Percentiles rank a stretch among this genome's conserved stretches.
Evolutionary conservation across 108 stramenopile genomes (phyloP).

Genomic region (Asterionellopsis glacialis): DNA sequence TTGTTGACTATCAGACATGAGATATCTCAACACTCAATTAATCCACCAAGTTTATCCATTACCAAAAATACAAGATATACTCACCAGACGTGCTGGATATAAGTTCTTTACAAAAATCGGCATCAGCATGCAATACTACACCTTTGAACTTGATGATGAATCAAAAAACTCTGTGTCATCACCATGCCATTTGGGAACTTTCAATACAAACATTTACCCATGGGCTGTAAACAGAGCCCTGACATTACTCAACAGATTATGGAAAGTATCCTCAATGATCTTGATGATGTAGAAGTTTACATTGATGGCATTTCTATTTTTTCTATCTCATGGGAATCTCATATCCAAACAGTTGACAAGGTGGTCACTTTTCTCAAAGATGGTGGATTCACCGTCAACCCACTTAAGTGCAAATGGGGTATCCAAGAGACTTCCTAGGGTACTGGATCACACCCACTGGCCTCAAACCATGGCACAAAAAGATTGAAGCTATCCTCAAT

Average conservation of each 20-base stretch:
- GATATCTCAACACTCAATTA: slow-evolving; percentile 25
- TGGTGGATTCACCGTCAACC: slow-evolving; percentile 36
- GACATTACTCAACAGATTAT: slow-evolving; percentile 42
- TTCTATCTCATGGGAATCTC: slow-evolving; percentile 12
- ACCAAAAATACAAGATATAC: slow-evolving; percentile 30
- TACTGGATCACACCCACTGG: slow-evolving; percentile 49
- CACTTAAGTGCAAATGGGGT: slow-evolving; percentile 50
- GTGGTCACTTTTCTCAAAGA: slow-evolving; percentile 18
- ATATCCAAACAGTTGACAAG: slow-evolving; percentile 7
- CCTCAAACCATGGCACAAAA: slow-evolving; percentile 44
- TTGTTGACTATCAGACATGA: slow-evolving; percentile 34
- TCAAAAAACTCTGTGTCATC: slow-evolving; percentile 20
- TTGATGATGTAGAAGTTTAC: slow-evolving; percentile 35
- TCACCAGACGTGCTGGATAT: slow-evolving; percentile 17
- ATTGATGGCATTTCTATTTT: slow-evolving; percentile 47
- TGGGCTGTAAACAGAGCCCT: slow-evolving; percentile 43
- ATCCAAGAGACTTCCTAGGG: slow-evolving; percentile 56
- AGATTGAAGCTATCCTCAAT: slow-evolving; percentile 28
- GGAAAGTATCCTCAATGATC: slow-evolving; percentile 21
- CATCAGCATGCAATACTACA: slow-evolving; percentile 37
- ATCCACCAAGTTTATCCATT: slow-evolving; percentile 20
- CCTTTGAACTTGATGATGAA: slow-evolving; percentile 26
- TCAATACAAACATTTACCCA: too few relatives aligned
- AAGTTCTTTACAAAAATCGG: slow-evolving; percentile 26
- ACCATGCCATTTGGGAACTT: slow-evolving; percentile 44